Conservation (phyloP, 2,329 filamentous ascomycete species). For the Sporothrix pallida region DNA sequence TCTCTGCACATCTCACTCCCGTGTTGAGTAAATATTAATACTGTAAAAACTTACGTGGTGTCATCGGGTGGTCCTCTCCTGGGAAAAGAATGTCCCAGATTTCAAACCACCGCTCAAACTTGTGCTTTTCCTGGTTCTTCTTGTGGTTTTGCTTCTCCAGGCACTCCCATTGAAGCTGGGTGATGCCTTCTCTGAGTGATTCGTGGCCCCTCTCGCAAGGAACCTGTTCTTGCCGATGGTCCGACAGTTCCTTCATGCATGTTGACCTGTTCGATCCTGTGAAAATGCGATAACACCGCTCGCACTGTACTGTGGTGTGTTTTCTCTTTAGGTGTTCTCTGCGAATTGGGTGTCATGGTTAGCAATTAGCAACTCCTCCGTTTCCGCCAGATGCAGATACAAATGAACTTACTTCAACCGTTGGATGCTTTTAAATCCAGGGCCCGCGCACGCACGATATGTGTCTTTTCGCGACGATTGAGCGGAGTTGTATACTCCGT, state of each 20-base stretch:
- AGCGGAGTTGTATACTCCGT: slow-evolving; percentile 39
- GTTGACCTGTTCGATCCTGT: slow-evolving; percentile 33
- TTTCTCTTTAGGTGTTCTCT: slow-evolving; percentile 43
- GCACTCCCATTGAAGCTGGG: slow-evolving; percentile 40
- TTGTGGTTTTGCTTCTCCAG: slow-evolving; percentile 42
- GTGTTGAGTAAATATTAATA: too few relatives aligned
- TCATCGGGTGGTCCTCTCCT: slow-evolving; percentile 36
- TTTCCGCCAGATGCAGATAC: too few relatives aligned
- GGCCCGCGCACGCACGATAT: slow-evolving; percentile 42
- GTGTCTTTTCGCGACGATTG: slow-evolving; percentile 37
- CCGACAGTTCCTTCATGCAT: slow-evolving; percentile 36
- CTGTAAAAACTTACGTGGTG: slow-evolving; percentile 39
- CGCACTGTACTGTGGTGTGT: slow-evolving; percentile 42
- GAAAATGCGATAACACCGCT: slow-evolving; percentile 42
- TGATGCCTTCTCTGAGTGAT: slow-evolving; percentile 41
- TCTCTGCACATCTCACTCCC: too few relatives aligned
- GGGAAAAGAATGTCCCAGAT: slow-evolving; percentile 43
- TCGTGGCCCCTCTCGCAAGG: slow-evolving; percentile 39
- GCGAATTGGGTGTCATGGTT: neutral
- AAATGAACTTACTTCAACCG: slow-evolving; percentile 40
- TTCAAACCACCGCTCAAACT: slow-evolving; percentile 43
- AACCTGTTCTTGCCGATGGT: slow-evolving; percentile 38
- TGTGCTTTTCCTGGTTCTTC: slow-evolving; percentile 42
- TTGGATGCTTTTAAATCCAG: slow-evolving; percentile 42
- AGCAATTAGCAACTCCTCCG: neutral